Percentiles rank a stretch among this genome's conserved stretches.
Evolutionary conservation across 2,329 filamentous ascomycete genomes (phyloP).

Genomic region (Cercospora canescens): DNA sequence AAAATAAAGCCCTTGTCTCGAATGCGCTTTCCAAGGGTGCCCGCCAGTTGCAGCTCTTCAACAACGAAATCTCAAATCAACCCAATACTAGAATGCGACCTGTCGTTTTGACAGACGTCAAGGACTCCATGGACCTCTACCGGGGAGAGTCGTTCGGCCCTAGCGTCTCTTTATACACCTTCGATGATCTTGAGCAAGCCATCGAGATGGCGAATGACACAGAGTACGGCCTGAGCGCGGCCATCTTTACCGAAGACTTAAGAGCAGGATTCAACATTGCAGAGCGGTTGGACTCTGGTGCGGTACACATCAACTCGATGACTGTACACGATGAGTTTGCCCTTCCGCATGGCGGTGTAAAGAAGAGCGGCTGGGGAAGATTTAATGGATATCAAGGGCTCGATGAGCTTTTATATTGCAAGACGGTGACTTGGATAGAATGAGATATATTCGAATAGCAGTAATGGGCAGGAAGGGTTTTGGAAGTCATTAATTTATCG

Average conservation of each 20-base stretch:
- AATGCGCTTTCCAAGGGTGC: constrained; percentile 60
- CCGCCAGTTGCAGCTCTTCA: not conserved
- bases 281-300: constrained; percentile 58
- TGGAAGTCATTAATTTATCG: no score
- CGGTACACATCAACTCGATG: constrained; percentile 53
- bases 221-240: constrained; percentile 70
- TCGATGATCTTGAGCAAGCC: constrained; percentile 69
- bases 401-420: not conserved
- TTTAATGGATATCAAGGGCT: not conserved
- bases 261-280: constrained; percentile 43
- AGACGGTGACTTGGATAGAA: constrained; percentile 23
- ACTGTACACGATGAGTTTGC: constrained; percentile 49
- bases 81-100: constrained; percentile 6
- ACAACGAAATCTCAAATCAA: not conserved
- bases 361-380: constrained; percentile 45
- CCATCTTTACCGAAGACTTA: constrained; percentile 72
- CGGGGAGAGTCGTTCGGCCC: constrained; percentile 75
- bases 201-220: constrained; percentile 75
- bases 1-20: constrained; percentile 50
- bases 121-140: constrained; percentile 71
- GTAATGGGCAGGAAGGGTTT: no score
- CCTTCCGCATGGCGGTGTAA: constrained; percentile 51
- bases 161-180: constrained; percentile 65
- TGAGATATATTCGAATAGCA: not conserved
- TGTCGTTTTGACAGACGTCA: constrained; percentile 64